These are phyloP conservation scores for Diphasiastrum complanatum DNA, from an alignment of 83 land plant species.

Conservation along the genomic window DNA sequence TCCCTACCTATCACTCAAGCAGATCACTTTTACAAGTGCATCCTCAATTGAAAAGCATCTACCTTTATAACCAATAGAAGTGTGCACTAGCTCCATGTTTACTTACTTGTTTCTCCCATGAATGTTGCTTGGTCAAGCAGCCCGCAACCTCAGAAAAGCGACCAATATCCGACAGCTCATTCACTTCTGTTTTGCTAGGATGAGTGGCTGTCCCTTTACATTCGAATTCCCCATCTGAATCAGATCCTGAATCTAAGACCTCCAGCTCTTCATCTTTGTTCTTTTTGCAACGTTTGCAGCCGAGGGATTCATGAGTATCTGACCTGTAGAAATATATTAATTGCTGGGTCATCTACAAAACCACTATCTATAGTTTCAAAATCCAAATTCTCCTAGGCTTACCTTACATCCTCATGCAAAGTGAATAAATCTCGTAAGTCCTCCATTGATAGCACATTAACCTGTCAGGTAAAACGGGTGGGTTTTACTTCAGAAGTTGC, in stretches of 20 bases:
- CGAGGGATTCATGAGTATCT: slow-evolving; percentile 80
- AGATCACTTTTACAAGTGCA: neutral
- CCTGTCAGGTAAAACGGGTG: slow-evolving; percentile 38
- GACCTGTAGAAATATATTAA: slow-evolving; percentile 39
- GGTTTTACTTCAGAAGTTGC: neutral
- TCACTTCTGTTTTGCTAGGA: slow-evolving; percentile 17
- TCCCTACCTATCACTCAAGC: slow-evolving; percentile 48
- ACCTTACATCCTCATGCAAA: slow-evolving; percentile 60
- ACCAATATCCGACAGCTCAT: slow-evolving; percentile 56
- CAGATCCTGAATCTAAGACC: slow-evolving; percentile 4
- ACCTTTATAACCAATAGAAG: slow-evolving; percentile 7
- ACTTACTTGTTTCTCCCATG: slow-evolving; percentile 74
- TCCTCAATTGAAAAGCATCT: neutral
- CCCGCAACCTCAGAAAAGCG: slow-evolving; percentile 80
- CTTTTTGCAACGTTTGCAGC: slow-evolving; percentile 60
- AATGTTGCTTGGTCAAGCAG: slow-evolving; percentile 50
- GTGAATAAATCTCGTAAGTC: slow-evolving; percentile 83
- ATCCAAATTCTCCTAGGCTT: slow-evolving; percentile 6
- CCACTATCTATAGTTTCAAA: slow-evolving; percentile 31
- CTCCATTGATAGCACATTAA: slow-evolving; percentile 64
- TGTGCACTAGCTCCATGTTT: neutral
- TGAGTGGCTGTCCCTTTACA: neutral
- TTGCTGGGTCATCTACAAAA: slow-evolving; percentile 17
- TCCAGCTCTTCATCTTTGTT: neutral
- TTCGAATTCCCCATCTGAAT: too few relatives aligned